Base-by-base conservation (phyloP, 345 rosid genomes). In the Turritis glabra region DNA sequence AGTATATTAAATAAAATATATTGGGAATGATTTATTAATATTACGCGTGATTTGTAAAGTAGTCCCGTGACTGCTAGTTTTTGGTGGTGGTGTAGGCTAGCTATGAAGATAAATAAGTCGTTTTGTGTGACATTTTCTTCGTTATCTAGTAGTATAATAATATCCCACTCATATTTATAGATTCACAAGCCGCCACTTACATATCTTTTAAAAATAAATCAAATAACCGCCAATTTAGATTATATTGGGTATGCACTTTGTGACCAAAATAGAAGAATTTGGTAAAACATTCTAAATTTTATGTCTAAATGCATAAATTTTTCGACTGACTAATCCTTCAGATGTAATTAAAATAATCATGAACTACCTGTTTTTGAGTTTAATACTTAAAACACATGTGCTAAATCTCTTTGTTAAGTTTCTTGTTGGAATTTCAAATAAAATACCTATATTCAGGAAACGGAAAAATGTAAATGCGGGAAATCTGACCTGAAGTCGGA, bases 401-500 rank as follows among this genome's bases (percentile, higher is more conserved):
- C 46, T 40, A 40, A 40, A 5, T 14, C 17, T 15, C 4, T 14
- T 14, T 40, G 46, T 40, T 40, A 40, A 14, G n/a, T 40, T 40
- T 12, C n/a, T 40, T 13, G 46, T 3, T 14, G 17, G 17, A 40
- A 40, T 40, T 5, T 15, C 46, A 14, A 4, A 14, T 40, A 14
- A 38, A 3, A 8, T 32, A 32, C 8, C 11, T 8, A 32, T 32
- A 32, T 32, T 32, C 10, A 32, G 37, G 37, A 32, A 32, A 32
- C 37, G 37, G 3, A 32, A 32, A 32, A 11, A 23, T 30, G 30
- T 35, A 47, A 71, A 30, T 46, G 15, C 26, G 41, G 4, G 47
- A 26, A 14, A 51, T n/a, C 29, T 46, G 1, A 93, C 98, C 96
- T 87, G 74, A 85, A 82, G 59, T 90, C 97, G 0, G 64, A 7